Base-by-base conservation (phyloP, 2,329 filamentous ascomycete genomes). In the Lasiodiplodia theobromae region DNA sequence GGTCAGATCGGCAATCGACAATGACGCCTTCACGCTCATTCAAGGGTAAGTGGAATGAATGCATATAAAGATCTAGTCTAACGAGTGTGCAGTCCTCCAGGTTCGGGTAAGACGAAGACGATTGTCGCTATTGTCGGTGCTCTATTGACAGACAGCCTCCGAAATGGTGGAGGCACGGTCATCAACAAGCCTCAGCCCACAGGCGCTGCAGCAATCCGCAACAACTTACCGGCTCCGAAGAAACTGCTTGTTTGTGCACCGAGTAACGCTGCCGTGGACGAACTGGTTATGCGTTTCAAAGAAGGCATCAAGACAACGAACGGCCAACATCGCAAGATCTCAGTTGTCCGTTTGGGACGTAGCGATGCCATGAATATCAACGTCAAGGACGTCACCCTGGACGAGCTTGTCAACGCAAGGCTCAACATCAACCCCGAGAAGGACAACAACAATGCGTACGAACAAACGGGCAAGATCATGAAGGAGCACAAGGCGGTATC, bases 81-180 rank as follows among this genome's bases (percentile, higher is more conserved):
- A 73, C 58, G 6, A 67, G 51, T 68, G 18, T 34, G 54, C 63
- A 91, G 93, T 67, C 96, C 96, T 63, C 96, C 96, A 1, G 96
- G 96, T 79, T 97, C 96, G 4, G 96, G 95, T 76, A 99, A 99
- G 82, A 99, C 96, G 0, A 99, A 99, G 79, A 99, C 96, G 0
- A 99, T 99, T 70, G 88, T 97, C 68, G 96, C 95, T 38, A 96
- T 99, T 85, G 94, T 98, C 28, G 96, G 96, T 44, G 92, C 93
- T 47, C 84, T 99, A 18, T 80, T 97, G 54, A 92, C 89, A 6
- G 86, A 87, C 49, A 84, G 73, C 62, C 85, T 88, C 65, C 82
- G 83, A 64, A 74, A 78, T 28, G 80, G 78, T 18, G 82, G 82
- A 51, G 85, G 83, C 10, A 83, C 85, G 16, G 78, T 84, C 21